Conservation (phyloP, 768 basidiomycete species). For the Mrakia gelida region DNA sequence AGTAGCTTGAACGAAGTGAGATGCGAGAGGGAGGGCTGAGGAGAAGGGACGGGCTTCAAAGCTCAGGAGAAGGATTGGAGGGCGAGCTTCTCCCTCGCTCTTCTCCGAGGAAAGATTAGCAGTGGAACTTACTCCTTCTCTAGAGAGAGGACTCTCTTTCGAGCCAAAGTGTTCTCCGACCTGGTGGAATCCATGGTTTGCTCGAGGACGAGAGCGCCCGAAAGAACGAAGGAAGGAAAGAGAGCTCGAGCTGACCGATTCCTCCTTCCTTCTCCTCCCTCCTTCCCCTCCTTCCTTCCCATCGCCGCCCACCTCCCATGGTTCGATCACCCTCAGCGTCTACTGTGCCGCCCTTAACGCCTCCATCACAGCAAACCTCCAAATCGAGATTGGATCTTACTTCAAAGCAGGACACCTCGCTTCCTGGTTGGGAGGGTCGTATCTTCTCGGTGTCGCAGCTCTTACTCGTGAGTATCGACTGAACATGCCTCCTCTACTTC, state of each 20-base stretch:
- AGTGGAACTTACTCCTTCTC: no score
- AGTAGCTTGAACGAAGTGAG: background rate
- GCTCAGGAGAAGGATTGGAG: no score
- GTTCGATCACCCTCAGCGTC: slow-evolving; percentile 28
- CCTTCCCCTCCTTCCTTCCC: background rate
- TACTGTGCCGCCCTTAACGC: slow-evolving; percentile 38
- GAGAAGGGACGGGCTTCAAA: background rate
- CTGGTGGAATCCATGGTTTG: no score
- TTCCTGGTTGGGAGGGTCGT: slow-evolving; percentile 39
- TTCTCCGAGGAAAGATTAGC: no score
- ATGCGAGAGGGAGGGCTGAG: background rate
- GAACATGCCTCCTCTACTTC: no score
- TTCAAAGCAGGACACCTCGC: slow-evolving; percentile 37
- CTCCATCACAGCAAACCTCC: slow-evolving; percentile 40
- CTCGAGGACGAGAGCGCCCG: background rate
- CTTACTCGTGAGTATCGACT: slow-evolving; percentile 33
- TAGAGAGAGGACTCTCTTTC: background rate
- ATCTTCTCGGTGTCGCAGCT: slow-evolving; percentile 38
- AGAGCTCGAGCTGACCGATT: background rate
- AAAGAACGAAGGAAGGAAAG: no score
- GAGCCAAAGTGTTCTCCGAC: background rate
- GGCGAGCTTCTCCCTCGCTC: no score
- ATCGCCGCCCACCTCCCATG: background rate
- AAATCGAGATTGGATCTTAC: slow-evolving; percentile 39
- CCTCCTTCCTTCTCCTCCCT: background rate